phyloP scores from a whole-genome alignment of 192 early-diverging fungal genomes.

The Backusella psychrophila region DNA sequence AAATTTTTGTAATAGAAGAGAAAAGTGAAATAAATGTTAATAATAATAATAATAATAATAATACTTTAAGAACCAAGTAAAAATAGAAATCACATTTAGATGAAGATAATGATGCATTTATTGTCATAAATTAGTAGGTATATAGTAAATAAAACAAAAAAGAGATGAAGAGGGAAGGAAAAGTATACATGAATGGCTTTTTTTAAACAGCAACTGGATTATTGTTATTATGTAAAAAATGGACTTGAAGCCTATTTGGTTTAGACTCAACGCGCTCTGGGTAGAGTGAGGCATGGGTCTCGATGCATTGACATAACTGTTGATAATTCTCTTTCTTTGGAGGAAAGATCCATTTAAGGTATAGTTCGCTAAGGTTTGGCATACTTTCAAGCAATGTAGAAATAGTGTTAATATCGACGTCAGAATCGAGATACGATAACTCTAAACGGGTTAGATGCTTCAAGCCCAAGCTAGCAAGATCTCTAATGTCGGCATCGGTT shows the following conservation, averaged over 20 bases:
- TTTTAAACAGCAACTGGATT: background rate
- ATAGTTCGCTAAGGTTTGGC: background rate
- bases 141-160: background rate
- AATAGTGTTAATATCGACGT: background rate
- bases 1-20: conserved; percentile 1
- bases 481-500: background rate
- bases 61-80: too few relatives aligned
- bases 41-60: background rate
- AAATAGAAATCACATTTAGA: background rate
- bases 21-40: background rate
- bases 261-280: background rate
- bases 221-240: conserved; percentile 3
- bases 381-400: background rate
- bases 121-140: background rate
- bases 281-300: background rate
- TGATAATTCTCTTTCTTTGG: conserved; percentile 10
- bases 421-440: background rate
- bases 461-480: background rate
- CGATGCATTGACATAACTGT: background rate
- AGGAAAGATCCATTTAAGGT: conserved; percentile 11
- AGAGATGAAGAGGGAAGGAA: background rate
- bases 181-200: background rate
- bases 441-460: background rate
- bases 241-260: background rate
- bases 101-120: background rate